Conservation (phyloP, 2,329 filamentous ascomycete genomes). For the Alternaria gansuensis region DNA sequence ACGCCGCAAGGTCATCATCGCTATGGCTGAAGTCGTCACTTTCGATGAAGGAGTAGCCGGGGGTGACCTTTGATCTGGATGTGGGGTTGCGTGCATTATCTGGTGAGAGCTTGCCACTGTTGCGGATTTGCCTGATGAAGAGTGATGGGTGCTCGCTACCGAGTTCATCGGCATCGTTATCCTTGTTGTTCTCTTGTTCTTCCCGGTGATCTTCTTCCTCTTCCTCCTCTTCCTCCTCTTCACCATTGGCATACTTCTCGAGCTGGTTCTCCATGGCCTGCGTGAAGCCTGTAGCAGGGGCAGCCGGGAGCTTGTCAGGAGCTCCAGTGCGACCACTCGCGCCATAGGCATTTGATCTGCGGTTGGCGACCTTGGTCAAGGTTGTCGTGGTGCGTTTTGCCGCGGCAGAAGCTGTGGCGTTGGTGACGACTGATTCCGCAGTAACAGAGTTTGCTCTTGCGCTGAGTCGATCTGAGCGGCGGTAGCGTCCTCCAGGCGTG, state of each 20-base stretch:
- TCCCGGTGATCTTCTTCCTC: constrained; percentile 18
- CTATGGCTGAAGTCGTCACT: constrained; percentile 33
- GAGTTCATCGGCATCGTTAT: constrained; percentile 30
- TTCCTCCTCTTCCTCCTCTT: constrained; percentile 29
- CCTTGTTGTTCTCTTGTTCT: constrained; percentile 10
- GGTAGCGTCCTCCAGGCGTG: constrained; percentile 32
- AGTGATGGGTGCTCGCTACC: constrained; percentile 7
- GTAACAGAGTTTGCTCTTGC: constrained; percentile 40
- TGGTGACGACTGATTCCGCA: constrained; percentile 36
- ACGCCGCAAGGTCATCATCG: constrained; percentile 34
- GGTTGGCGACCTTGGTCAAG: constrained; percentile 44
- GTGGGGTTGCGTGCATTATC: not conserved
- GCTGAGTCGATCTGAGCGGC: constrained; percentile 43
- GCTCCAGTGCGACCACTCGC: constrained; percentile 45
- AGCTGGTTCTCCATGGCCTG: constrained; percentile 46
- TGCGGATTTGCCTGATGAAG: constrained; percentile 12
- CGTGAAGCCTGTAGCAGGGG: constrained; percentile 43
- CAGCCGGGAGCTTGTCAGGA: constrained; percentile 41
- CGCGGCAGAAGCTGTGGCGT: constrained; percentile 26
- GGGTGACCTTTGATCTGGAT: constrained; percentile 15
- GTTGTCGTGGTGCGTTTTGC: constrained; percentile 36
- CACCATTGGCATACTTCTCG: constrained; percentile 38
- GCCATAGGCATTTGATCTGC: constrained; percentile 51
- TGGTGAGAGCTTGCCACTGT: constrained; percentile 20
- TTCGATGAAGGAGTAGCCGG: constrained; percentile 30